A percentile compares a stretch with the other conserved stretches of the same genome.
These are phyloP conservation scores for Groenewaldozyma auringiensis DNA, from an alignment of 1,139 yeast species.

Conservation along the genomic window DNA sequence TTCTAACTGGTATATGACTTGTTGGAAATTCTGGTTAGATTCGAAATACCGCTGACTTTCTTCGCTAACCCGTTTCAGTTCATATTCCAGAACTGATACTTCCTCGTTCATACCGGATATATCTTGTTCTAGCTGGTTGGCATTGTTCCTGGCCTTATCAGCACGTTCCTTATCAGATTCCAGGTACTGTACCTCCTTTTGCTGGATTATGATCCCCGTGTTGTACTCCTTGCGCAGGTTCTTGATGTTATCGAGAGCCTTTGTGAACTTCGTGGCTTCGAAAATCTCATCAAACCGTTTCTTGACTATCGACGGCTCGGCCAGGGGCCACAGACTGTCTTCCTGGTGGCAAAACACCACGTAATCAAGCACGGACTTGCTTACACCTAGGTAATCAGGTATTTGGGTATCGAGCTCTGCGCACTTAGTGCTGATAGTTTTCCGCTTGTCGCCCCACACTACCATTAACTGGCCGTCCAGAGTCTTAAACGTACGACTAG, in stretches of 20 bases:
- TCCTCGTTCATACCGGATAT: slow-evolving; percentile 43
- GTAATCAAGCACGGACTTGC: slow-evolving; percentile 78
- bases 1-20: slow-evolving; percentile 56
- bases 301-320: slow-evolving; percentile 79
- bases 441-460: slow-evolving; percentile 55
- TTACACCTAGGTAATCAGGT: slow-evolving; percentile 79
- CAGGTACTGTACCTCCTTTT: slow-evolving; percentile 71
- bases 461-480: slow-evolving; percentile 80
- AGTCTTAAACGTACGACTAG: slow-evolving; percentile 72
- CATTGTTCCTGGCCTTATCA: slow-evolving; percentile 43
- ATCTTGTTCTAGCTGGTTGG: slow-evolving; percentile 39
- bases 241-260: slow-evolving; percentile 77
- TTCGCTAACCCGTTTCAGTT: slow-evolving; percentile 46
- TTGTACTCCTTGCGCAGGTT: slow-evolving; percentile 68
- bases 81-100: slow-evolving; percentile 42
- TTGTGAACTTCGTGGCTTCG: slow-evolving; percentile 89
- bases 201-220: slow-evolving; percentile 63
- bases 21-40: slow-evolving; percentile 76
- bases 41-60: slow-evolving; percentile 61
- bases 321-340: slow-evolving; percentile 90
- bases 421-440: slow-evolving; percentile 73
- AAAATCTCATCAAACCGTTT: slow-evolving; percentile 94
- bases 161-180: slow-evolving; percentile 70
- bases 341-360: slow-evolving; percentile 98
- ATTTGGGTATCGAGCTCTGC: slow-evolving; percentile 78